A percentile compares a stretch with the other conserved stretches of the same genome.
phyloP scores from a whole-genome alignment of 164 flowering plant species.

The Nelumbo lutea region DNA sequence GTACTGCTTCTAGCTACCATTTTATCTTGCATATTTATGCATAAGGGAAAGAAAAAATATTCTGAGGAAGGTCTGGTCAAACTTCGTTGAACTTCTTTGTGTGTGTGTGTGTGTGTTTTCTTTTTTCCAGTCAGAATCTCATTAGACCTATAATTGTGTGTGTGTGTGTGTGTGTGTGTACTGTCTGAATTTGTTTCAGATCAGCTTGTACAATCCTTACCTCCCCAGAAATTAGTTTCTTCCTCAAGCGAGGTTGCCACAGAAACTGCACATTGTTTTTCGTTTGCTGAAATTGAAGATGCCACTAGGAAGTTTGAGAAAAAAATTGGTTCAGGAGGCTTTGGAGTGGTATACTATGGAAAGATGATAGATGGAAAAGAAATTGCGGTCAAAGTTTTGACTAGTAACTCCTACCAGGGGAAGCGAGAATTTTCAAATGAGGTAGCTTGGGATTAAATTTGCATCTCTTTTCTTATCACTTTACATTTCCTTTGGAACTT shows the following conservation, averaged over 20 bases:
- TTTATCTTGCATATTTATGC: constrained; percentile 41
- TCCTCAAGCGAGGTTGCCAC: constrained; percentile 44
- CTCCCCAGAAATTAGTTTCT: constrained; percentile 46
- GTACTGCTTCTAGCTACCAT: constrained; percentile 54
- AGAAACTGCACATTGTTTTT: constrained; percentile 82
- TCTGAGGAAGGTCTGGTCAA: constrained; percentile 39
- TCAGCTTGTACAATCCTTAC: constrained; percentile 22
- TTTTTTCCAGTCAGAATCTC: too few species aligned
- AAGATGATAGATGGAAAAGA: constrained; percentile 79
- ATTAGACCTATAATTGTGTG: too few species aligned
- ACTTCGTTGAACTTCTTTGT: background rate
- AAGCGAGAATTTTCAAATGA: constrained; percentile 91
- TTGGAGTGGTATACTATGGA: constrained; percentile 93
- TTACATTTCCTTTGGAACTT: background rate
- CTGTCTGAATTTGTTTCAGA: constrained; percentile 23
- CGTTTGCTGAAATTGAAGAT: constrained; percentile 63
- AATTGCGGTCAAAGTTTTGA: constrained; percentile 90
- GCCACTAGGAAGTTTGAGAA: constrained; percentile 77
- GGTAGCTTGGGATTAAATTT: constrained; percentile 28
- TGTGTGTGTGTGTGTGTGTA: too few species aligned
- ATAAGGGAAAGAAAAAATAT: constrained; percentile 37
- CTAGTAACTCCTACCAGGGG: constrained; percentile 83
- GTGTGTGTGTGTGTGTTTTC: too few species aligned
- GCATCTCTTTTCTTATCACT: background rate
- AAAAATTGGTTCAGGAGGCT: constrained; percentile 94